Conservation (phyloP, 148 eudicot genomes). For the Polygonum maritimum region DNA sequence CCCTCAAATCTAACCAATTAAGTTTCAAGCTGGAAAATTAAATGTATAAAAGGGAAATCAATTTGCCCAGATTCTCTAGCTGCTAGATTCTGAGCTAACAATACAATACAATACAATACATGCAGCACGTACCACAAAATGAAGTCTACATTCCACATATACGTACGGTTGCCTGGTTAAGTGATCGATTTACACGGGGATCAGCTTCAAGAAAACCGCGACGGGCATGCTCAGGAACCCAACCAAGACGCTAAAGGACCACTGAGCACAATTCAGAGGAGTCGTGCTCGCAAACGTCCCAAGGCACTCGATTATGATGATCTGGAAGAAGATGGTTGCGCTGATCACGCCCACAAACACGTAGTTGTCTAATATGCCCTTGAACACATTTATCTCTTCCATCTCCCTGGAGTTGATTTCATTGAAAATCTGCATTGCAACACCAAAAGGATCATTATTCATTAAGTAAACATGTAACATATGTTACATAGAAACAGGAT, state of each 20-base stretch:
- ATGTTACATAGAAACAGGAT: background rate
- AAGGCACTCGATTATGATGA: conserved; percentile 48
- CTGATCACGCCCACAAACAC: conserved; percentile 45
- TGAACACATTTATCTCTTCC: conserved; percentile 47
- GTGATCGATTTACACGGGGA: conserved; percentile 17
- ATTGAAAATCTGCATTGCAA: conserved; percentile 42
- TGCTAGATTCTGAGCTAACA: background rate
- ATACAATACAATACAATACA: conserved; percentile 1
- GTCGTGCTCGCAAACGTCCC: conserved; percentile 65
- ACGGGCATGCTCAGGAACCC: conserved; percentile 64
- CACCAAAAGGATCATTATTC: background rate
- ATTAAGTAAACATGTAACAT: background rate
- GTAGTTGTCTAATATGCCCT: conserved; percentile 56
- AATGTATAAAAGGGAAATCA: background rate
- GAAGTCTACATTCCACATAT: background rate
- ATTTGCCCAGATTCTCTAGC: background rate
- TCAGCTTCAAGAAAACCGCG: conserved; percentile 40
- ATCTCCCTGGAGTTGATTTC: conserved; percentile 63
- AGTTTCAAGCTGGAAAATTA: background rate
- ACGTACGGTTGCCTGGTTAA: background rate
- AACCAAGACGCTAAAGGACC: conserved; percentile 39
- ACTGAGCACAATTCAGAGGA: conserved; percentile 41
- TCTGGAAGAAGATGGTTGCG: conserved; percentile 48
- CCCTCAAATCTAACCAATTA: conserved; percentile 3
- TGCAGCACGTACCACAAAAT: background rate